phyloP scores from a whole-genome alignment of 1,139 yeast species.

The Geotrichum australiense region DNA sequence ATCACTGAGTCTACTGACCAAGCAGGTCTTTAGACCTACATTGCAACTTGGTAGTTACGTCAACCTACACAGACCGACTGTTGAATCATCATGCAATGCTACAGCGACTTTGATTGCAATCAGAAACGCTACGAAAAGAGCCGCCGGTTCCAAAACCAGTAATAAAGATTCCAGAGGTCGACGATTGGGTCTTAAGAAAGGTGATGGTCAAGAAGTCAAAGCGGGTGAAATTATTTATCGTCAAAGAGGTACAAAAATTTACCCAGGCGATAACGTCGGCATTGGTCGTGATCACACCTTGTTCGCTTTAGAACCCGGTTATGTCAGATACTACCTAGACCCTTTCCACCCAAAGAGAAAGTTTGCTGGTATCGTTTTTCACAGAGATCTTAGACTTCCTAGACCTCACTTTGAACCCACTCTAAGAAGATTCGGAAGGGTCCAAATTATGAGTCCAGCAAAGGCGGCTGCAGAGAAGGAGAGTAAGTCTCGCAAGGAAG shows the following conservation, averaged over 20 bases:
- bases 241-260: slow-evolving; percentile 95
- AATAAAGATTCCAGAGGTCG: slow-evolving; percentile 96
- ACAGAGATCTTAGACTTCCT: slow-evolving; percentile 60
- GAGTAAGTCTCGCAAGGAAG: slow-evolving; percentile 57
- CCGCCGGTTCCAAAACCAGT: slow-evolving; percentile 87
- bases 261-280: slow-evolving; percentile 83
- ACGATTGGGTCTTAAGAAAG: slow-evolving; percentile 82
- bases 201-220: slow-evolving; percentile 60
- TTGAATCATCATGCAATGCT: background rate
- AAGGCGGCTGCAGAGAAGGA: slow-evolving; percentile 52
- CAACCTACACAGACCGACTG: slow-evolving; percentile 9
- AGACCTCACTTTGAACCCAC: slow-evolving; percentile 86
- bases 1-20: slow-evolving; percentile 10
- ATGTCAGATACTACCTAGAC: slow-evolving; percentile 80
- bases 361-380: slow-evolving; percentile 81
- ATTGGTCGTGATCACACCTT: slow-evolving; percentile 94
- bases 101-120: slow-evolving; percentile 37
- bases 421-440: slow-evolving; percentile 75
- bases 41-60: slow-evolving; percentile 14
- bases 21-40: slow-evolving; percentile 14
- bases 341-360: slow-evolving; percentile 96
- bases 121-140: slow-evolving; percentile 90
- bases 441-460: slow-evolving; percentile 43
- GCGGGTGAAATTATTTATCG: slow-evolving; percentile 90
- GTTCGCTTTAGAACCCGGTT: slow-evolving; percentile 88